phyloP scores from a whole-genome alignment of 768 basidiomycete species.

The Suillus placidus region DNA sequence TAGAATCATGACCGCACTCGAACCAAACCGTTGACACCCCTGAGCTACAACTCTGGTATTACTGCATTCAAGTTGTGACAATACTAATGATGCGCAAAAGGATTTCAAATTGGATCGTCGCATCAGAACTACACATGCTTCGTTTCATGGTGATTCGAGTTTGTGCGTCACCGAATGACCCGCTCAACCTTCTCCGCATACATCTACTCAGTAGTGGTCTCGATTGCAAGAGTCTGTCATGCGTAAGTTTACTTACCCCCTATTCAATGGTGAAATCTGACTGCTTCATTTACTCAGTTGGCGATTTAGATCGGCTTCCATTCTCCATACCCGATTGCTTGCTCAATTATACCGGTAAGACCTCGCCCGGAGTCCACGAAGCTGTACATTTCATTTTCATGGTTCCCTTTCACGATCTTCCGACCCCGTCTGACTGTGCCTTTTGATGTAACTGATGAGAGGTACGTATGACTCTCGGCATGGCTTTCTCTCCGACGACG shows the following conservation, averaged over 20 bases:
- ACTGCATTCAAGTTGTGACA: not conserved
- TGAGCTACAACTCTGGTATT: not conserved
- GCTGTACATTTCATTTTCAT: not conserved
- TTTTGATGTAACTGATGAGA: not conserved
- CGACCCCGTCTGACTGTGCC: not conserved
- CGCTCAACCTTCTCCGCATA: not conserved
- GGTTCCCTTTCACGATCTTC: not conserved
- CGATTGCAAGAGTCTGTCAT: not conserved
- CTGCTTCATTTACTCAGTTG: not conserved
- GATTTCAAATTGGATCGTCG: not conserved
- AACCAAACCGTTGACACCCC: not conserved
- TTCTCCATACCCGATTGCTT: not conserved
- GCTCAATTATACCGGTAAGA: not conserved
- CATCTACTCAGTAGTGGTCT: not conserved
- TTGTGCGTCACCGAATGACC: not conserved
- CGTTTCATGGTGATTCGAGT: not conserved
- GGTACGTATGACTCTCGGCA: not conserved
- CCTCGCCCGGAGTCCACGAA: not conserved
- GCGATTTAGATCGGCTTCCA: not conserved
- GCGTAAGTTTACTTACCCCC: no score
- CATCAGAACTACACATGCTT: not conserved
- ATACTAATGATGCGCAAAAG: not conserved
- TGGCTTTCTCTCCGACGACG: not conserved
- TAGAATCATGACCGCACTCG: not conserved
- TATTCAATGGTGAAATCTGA: not conserved